Percentiles rank a stretch among this genome's conserved stretches.
Evolutionary conservation across 2,329 filamentous ascomycete genomes (phyloP).

Genomic region (Nemania serpens): DNA sequence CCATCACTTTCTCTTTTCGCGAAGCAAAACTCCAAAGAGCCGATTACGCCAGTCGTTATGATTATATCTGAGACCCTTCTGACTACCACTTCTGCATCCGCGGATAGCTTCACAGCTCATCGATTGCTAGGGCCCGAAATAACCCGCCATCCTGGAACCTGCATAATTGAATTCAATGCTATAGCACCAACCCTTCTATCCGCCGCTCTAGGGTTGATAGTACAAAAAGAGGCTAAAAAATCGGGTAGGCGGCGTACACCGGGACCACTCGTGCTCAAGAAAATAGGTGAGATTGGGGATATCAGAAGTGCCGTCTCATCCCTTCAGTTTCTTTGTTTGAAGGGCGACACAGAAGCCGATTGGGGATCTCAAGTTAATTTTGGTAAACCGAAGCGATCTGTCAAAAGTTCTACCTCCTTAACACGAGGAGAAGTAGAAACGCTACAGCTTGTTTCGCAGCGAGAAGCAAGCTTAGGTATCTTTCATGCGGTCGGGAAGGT

Average conservation of each 20-base stretch:
- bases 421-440: conserved; percentile 81
- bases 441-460: conserved; percentile 78
- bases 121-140: conserved; percentile 87
- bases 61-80: conserved; percentile 90
- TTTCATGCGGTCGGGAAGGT: conserved; percentile 97
- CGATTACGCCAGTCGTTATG: conserved; percentile 77
- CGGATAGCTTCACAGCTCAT: conserved; percentile 92
- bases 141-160: conserved; percentile 76
- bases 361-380: conserved; percentile 78
- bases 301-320: conserved; percentile 91
- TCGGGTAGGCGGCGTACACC: conserved; percentile 77
- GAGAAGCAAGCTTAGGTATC: conserved; percentile 88
- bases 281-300: conserved; percentile 84
- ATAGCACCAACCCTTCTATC: conserved; percentile 84
- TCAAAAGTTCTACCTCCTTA: conserved; percentile 61
- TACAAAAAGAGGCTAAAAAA: conserved; percentile 82
- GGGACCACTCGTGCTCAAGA: conserved; percentile 77
- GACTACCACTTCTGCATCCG: conserved; percentile 80
- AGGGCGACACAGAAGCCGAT: conserved; percentile 73
- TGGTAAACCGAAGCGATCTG: conserved; percentile 67
- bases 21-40: conserved; percentile 48
- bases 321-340: conserved; percentile 88
- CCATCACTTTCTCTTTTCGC: conserved; percentile 58
- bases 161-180: conserved; percentile 88
- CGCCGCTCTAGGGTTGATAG: conserved; percentile 80